These are phyloP conservation scores for Hyphochytrium catenoides DNA, from an alignment of 352 stramenopile species.

Conservation along the genomic window DNA sequence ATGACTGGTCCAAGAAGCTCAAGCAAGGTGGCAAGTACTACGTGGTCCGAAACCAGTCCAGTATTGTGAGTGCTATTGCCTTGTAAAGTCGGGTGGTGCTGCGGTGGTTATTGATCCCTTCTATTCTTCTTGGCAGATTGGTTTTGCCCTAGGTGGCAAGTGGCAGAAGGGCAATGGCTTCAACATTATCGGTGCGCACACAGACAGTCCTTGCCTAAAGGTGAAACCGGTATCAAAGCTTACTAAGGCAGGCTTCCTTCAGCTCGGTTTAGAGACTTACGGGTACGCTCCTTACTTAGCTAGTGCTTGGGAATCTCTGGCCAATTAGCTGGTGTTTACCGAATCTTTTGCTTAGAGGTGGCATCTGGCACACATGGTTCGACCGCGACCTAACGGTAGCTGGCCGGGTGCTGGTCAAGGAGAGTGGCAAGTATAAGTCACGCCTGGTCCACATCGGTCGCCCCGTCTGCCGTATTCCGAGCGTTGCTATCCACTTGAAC, in stretches of 20 bases:
- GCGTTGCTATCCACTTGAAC: conserved; percentile 91
- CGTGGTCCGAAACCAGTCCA: conserved; percentile 86
- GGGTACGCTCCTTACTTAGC: conserved; percentile 14
- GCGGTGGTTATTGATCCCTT: not conserved
- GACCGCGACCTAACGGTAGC: conserved; percentile 83
- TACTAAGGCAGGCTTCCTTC: conserved; percentile 46
- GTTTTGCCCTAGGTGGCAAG: conserved; percentile 78
- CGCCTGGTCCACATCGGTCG: conserved; percentile 76
- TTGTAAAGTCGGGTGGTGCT: too few relatives aligned
- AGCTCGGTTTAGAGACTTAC: conserved; percentile 55
- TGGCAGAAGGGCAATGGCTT: conserved; percentile 76
- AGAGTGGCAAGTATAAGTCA: conserved; percentile 26
- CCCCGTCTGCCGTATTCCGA: conserved; percentile 85
- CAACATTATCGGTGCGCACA: conserved; percentile 89
- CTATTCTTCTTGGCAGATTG: conserved; percentile 14
- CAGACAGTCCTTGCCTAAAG: conserved; percentile 83
- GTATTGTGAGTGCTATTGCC: conserved; percentile 31
- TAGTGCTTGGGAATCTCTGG: conserved; percentile 19
- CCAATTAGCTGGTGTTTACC: too few relatives aligned
- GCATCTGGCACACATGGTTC: conserved; percentile 95
- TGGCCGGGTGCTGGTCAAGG: conserved; percentile 69
- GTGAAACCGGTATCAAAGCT: conserved; percentile 81
- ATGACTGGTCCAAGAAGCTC: conserved; percentile 30
- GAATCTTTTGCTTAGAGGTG: too few relatives aligned
- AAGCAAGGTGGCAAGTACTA: conserved; percentile 81